Base-by-base conservation (phyloP, 208 protist genomes). In the Trypanosoma platydactyli region DNA sequence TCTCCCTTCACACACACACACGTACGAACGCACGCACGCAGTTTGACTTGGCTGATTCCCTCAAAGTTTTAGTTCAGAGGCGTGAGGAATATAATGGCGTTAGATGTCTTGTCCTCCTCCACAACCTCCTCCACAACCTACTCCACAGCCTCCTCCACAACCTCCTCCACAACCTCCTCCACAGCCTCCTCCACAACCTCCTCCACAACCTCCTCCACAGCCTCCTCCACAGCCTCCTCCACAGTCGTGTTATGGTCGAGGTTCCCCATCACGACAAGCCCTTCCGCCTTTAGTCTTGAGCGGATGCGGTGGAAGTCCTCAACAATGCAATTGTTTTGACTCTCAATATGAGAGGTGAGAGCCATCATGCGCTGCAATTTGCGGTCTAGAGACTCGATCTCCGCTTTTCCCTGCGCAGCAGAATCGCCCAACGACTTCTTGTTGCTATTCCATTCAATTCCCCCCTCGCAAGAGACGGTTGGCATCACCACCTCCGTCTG, bases 291-390 rank as follows among this genome's bases (percentile, higher is more conserved):
- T 40, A 94, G 67, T 18, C 77, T 68, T 44, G 66, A 63, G 9
- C 86, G 79, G 46, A 90, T 72, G 11, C 64, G 68, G 51, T 86
- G 84, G 44, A 94, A 78, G 55, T 68, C 64, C 24, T 62, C 45
- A 13, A 87, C 81, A 25, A 92, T 80, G 35, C 64, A 51, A 24
- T 57, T 80, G 71, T 94, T 94, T 49, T 90, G 59, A 49, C 50
- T 81, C 6, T 51, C 68, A 16, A 92, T 50, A 24, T 88, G 74
- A 46, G 77, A 56, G 35, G 80, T 77, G 24, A 92, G 38, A 12
- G 70, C 20, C 48, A 71, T 63, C 73, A 88, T 68, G 5, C 71
- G 78, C 24, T 73, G 53, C 64, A 91, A 67, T 48, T 91, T 76
- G 25, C 63, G 59, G 18, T 94, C 83, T 7, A 94, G 74, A 13